Percentiles rank a stretch among this genome's conserved stretches.
Conservation (phyloP, 2,329 filamentous ascomycete genomes). For the Immersiporthe knoxdaviesiana region DNA sequence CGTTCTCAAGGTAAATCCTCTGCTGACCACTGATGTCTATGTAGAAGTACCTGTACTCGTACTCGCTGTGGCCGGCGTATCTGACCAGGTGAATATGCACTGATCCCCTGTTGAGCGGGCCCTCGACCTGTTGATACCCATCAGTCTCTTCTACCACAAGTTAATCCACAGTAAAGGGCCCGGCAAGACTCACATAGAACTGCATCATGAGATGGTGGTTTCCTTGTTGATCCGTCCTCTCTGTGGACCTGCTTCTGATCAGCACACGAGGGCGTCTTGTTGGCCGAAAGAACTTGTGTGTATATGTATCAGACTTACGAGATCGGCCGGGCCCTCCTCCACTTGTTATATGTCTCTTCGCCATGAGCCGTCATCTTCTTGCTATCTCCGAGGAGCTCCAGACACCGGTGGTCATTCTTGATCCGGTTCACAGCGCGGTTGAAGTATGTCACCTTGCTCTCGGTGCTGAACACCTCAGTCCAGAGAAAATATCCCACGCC, state of each 20-base stretch:
- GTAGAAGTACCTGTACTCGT: constrained; percentile 78
- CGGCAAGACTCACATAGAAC: constrained; percentile 67
- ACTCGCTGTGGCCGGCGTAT: constrained; percentile 65
- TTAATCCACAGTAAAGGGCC: constrained; percentile 64
- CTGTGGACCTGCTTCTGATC: constrained; percentile 58
- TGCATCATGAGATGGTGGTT: constrained; percentile 82
- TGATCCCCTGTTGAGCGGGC: constrained; percentile 71
- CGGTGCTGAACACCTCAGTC: constrained; percentile 79
- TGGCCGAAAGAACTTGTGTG: constrained; percentile 11
- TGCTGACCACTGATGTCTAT: constrained; percentile 76
- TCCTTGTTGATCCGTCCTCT: constrained; percentile 72
- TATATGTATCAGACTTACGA: constrained; percentile 49
- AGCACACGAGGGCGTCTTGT: neutral
- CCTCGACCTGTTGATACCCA: constrained; percentile 71
- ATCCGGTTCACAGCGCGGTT: constrained; percentile 83
- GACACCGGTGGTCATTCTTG: constrained; percentile 71
- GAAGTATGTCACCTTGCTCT: constrained; percentile 86
- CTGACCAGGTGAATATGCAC: constrained; percentile 80
- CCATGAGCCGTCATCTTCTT: constrained; percentile 81
- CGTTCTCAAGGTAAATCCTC: constrained; percentile 68
- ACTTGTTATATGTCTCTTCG: constrained; percentile 79
- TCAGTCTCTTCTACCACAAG: constrained; percentile 70
- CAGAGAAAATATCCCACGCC: constrained; percentile 80
- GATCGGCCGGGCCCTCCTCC: constrained; percentile 69
- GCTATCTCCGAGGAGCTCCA: constrained; percentile 73